These are phyloP conservation scores for Toxicodendron radicans DNA, from an alignment of 345 rosid species.

Conservation along the genomic window DNA sequence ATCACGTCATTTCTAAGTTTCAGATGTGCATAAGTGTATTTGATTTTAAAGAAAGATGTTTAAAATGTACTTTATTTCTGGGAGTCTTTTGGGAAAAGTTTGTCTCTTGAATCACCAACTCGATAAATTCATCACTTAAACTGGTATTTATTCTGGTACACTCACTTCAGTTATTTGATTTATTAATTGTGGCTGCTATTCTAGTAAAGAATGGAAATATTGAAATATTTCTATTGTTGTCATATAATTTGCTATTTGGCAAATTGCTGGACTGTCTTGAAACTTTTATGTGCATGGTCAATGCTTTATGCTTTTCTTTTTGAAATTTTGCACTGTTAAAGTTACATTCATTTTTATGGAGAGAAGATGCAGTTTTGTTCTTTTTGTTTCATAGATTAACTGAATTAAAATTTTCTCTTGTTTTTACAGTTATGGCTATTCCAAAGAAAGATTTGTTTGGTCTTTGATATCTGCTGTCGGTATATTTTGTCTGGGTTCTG, in stretches of 20 bases:
- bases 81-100: constrained; percentile 9
- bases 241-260: neutral
- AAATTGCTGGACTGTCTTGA: neutral
- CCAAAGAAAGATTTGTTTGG: constrained; percentile 99
- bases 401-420: constrained; percentile 24
- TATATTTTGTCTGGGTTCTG: constrained; percentile 97
- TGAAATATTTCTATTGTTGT: neutral
- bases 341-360: constrained; percentile 1
- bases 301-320: constrained; percentile 2
- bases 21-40: constrained; percentile 6
- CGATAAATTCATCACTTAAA: neutral
- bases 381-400: constrained; percentile 19
- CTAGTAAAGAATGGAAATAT: neutral
- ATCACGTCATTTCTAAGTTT: neutral
- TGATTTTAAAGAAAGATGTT: neutral
- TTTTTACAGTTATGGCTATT: constrained; percentile 83
- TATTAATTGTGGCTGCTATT: neutral
- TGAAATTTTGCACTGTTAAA: neutral
- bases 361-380: neutral
- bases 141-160: neutral
- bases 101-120: neutral
- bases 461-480: constrained; percentile 99
- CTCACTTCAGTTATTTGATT: neutral
- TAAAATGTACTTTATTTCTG: neutral
- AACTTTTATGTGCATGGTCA: neutral